phyloP scores from a whole-genome alignment of 1,284 basidiomycete species.

The Phylloboletellus chloephorus region DNA sequence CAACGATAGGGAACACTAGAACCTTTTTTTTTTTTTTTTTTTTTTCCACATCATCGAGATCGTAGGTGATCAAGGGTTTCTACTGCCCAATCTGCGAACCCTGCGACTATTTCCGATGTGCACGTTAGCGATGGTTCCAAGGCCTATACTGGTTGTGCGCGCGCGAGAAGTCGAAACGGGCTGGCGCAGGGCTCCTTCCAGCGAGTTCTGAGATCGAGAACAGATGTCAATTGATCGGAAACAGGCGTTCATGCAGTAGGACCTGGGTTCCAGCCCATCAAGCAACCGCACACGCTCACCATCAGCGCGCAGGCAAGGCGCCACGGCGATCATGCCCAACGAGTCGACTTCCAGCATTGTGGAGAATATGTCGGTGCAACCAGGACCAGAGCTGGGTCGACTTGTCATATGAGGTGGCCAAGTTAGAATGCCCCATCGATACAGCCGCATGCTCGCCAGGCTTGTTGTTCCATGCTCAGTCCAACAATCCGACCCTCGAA shows the following conservation, averaged over 20 bases:
- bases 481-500: background rate
- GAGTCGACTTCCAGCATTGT: background rate
- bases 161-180: too few relatives aligned
- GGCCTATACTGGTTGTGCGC: too few relatives aligned
- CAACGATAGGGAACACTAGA: too few relatives aligned
- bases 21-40: too few relatives aligned
- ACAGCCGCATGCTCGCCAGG: background rate
- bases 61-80: too few relatives aligned
- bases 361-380: background rate
- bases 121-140: too few relatives aligned
- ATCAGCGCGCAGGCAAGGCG: background rate
- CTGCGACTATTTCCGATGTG: too few relatives aligned
- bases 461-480: background rate
- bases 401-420: background rate
- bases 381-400: background rate
- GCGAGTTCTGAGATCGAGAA: background rate
- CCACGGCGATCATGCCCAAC: background rate
- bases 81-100: too few relatives aligned
- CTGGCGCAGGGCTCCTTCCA: slow-evolving; percentile 15
- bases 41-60: too few relatives aligned
- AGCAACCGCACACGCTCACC: background rate
- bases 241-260: too few relatives aligned
- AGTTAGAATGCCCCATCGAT: background rate
- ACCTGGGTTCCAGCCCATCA: slow-evolving; percentile 1
- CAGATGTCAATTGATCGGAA: slow-evolving; percentile 8